Base-by-base conservation (phyloP, 495 filamentous ascomycete genomes). In the Neurospora sp. region DNA sequence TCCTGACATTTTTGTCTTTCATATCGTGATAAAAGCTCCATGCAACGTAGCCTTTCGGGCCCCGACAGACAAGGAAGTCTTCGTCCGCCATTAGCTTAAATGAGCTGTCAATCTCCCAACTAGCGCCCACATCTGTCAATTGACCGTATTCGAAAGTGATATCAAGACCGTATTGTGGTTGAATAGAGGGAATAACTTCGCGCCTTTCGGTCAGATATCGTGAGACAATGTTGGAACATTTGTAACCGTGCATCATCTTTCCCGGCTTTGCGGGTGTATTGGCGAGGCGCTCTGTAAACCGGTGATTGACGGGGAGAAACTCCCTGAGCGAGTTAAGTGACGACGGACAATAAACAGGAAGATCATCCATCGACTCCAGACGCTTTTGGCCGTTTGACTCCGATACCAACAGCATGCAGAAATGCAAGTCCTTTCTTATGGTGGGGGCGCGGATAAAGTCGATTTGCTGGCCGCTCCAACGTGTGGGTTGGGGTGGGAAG, bases 11-110 rank as follows among this genome's bases (percentile, higher is more conserved):
- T 22, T 27, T 53, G 20, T 65, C 27, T 69, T 18, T 22, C 68
- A 74, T 69, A 37, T 74, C 73, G 22, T 44, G 42, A n/a, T 45
- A 48, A 71, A 76, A 76, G 45, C 73, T 74, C 75, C 75, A 76
- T 6, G 74, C 39, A 18, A 40, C 69, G 41, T 72, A 69, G 1
- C 53, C 45, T 12, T 5, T 22, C 2, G 20, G 16, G 8, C 45
- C 31, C 5, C 0, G 0, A 3, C 61, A 68, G 8, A 74, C 18
- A 14, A 72, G 71, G 48, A 48, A 74, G 39, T 76, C 41, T 4
- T 72, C 75, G 53, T 74, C 75, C 2, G 31, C 40, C 12, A 9
- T 31, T 6, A 75, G 39, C 3, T 9, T 6, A 27, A 31, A 9
- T 68, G 35, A 12, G 10, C 0, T 41, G 9, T 42, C 1, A 40